Base-by-base conservation (phyloP, 257 asterid genomes). In the Solanum arcanum region DNA sequence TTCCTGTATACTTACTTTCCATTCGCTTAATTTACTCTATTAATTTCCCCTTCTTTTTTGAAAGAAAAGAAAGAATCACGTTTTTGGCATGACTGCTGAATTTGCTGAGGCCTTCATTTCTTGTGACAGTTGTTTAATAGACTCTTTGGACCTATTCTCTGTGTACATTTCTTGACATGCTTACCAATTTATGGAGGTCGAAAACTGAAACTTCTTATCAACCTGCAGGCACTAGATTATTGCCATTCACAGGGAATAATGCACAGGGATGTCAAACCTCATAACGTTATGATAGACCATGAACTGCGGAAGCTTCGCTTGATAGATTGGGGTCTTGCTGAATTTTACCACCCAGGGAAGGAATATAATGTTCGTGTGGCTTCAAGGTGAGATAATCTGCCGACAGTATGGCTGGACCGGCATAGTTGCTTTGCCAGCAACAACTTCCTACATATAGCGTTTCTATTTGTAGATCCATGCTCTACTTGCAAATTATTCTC, bases 301-400 rank as follows among this genome's bases (percentile, higher is more conserved):
- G 93, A 90, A 85, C 88, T 91, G 86, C 90, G 93, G 66, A 91
- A 91, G 85, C 93, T 91, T 85, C 91, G 92, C 14, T 83, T 91
- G 89, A 91, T 91, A 20, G 93, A 91, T 37, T 91, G 93, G 93
- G 93, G 93, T 39, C 91, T 91, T 86, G 93, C 93, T 25, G 93
- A 91, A 91, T 91, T 91, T 86, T 91, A 91, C 80, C 93, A 91
- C 86, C 93, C 92, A 29, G 91, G 90, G 33, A 89, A 90, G 88
- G 91, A 90, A 72, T 90, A 91, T 75, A 91, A 91, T 86, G 92
- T 91, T 70, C 93, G 92, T 81, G 93, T 91, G 41, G 92, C 92
- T 86, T 91, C 93, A 81, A 91, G 93, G 93, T 91, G 76, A 23
- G 46, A 29, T 66, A 85, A 29, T 41, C 41, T 84, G 68, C 66